Evolutionary conservation across 257 asterid species (phyloP).

Genomic region (Anisodus acutangulus): DNA sequence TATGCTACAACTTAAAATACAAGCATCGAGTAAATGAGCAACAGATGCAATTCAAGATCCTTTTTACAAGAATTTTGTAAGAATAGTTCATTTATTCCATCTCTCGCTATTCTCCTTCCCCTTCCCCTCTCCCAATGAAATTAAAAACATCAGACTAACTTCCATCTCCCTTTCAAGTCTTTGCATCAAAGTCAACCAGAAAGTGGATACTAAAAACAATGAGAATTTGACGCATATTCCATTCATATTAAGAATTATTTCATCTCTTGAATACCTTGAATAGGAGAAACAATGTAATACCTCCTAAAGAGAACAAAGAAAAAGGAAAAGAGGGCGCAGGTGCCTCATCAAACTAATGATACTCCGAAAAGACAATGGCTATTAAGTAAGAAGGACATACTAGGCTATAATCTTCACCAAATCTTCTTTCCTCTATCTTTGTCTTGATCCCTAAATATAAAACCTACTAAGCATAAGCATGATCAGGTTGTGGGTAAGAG

Average conservation of each 20-base stretch:
- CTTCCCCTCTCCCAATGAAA: not conserved
- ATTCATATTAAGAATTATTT: not conserved
- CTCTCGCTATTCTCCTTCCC: not conserved
- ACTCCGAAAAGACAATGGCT: not conserved
- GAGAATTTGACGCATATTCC: not conserved
- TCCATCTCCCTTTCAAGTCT: not conserved
- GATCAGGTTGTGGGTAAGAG: not conserved
- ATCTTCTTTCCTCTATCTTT: not conserved
- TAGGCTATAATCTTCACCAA: not conserved
- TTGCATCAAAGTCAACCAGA: not conserved
- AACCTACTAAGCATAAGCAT: not conserved
- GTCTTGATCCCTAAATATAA: not conserved
- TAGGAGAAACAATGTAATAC: not conserved
- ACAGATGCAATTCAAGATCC: not conserved
- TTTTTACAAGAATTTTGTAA: not conserved
- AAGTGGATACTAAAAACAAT: not conserved
- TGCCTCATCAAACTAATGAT: not conserved
- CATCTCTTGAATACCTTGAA: not conserved
- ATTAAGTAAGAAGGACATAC: not conserved
- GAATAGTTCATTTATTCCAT: conserved; percentile 10
- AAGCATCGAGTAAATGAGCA: not conserved
- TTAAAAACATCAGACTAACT: not conserved
- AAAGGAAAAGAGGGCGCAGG: not conserved
- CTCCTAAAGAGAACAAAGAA: not conserved
- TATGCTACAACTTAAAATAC: not conserved